phyloP scores from a whole-genome alignment of 192 early-diverging fungal genomes.

The Oehlia diaphana region DNA sequence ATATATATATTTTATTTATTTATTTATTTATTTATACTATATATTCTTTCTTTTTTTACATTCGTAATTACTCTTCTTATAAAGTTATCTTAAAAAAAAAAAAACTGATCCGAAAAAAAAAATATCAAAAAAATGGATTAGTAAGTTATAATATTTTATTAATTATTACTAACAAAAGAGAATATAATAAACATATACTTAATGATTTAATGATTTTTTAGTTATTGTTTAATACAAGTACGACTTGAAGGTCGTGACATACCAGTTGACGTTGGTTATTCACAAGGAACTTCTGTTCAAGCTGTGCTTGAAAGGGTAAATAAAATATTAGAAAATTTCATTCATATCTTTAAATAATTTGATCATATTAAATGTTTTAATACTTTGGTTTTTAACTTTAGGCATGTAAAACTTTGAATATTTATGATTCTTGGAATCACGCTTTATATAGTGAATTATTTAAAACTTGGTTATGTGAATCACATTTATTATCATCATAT shows the following conservation, averaged over 20 bases:
- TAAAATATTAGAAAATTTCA: neutral
- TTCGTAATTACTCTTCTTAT: neutral
- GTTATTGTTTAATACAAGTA: constrained; percentile 29
- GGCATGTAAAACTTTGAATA: constrained; percentile 25
- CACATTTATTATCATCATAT: constrained; percentile 27
- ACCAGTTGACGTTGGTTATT: constrained; percentile 27
- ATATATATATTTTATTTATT: neutral
- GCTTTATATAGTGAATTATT: constrained; percentile 29
- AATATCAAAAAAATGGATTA: neutral
- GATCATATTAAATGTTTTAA: neutral
- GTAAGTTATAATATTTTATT: neutral
- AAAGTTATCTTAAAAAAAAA: neutral
- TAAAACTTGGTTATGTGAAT: constrained; percentile 28
- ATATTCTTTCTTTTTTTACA: no score
- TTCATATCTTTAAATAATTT: neutral
- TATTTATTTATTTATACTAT: no score
- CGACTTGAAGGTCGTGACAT: constrained; percentile 26
- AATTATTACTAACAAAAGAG: no score
- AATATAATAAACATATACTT: no score
- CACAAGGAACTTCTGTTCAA: constrained; percentile 31
- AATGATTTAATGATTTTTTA: neutral
- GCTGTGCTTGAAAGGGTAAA: constrained; percentile 28
- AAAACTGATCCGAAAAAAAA: neutral
- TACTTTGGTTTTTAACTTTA: neutral
- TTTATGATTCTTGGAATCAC: constrained; percentile 32